Percentiles rank a stretch among this genome's conserved stretches.
These are phyloP conservation scores for Stachybotrys chartarum DNA, from an alignment of 2,329 filamentous ascomycete genomes.

Conservation along the genomic window DNA sequence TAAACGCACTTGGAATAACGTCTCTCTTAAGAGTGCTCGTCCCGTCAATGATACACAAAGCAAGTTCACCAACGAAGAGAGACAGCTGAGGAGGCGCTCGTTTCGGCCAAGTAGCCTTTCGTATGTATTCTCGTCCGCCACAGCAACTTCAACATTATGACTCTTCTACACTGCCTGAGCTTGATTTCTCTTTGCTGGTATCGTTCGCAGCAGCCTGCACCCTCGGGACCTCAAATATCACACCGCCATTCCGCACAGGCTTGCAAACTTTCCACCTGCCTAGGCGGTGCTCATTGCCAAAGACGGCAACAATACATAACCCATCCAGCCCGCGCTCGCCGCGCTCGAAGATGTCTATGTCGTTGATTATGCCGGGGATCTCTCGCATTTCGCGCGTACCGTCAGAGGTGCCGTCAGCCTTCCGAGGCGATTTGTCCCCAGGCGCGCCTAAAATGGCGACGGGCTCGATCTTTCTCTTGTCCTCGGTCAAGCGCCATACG, in stretches of 20 bases:
- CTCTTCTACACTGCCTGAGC: constrained; percentile 11
- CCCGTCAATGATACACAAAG: too few species aligned
- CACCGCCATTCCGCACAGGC: constrained; percentile 71
- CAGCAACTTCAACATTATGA: background rate
- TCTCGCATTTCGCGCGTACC: constrained; percentile 10
- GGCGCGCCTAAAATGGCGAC: constrained; percentile 57
- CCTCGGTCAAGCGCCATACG: constrained; percentile 76
- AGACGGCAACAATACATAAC: constrained; percentile 75
- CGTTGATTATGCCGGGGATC: constrained; percentile 77
- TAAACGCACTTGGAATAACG: too few species aligned
- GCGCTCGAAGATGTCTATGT: constrained; percentile 78
- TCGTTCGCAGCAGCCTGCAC: constrained; percentile 26
- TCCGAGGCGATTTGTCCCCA: constrained; percentile 3
- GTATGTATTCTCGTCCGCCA: too few species aligned
- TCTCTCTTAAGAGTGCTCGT: too few species aligned
- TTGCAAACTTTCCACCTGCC: constrained; percentile 68
- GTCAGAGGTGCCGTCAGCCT: background rate
- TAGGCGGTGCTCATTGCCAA: constrained; percentile 79
- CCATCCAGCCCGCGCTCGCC: constrained; percentile 71
- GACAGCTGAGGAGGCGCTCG: too few species aligned
- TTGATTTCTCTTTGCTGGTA: constrained; percentile 15
- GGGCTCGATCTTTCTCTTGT: constrained; percentile 71
- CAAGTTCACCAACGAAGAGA: too few species aligned
- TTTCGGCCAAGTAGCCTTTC: too few species aligned
- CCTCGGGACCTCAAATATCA: constrained; percentile 75